Evolutionary conservation across 2,329 filamentous ascomycete genomes (phyloP), one percentile per base, ranked within the genome.

Genomic region (Paecilomyces sp.): DNA sequence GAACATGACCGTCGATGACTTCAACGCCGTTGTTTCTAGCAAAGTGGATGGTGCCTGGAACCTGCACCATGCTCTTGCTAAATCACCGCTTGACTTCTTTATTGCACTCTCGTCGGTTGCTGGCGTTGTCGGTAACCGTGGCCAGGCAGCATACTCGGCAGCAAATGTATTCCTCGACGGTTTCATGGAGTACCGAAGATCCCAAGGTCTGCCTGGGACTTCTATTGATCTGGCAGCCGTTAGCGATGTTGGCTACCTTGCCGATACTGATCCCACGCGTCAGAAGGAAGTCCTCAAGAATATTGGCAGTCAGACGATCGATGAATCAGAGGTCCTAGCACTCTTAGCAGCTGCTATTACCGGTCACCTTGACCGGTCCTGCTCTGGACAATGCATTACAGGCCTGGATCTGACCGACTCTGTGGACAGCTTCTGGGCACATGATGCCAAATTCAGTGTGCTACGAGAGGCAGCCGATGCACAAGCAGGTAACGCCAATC

Each of bases 1-100:
- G 13, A 66, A 70, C 13, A 65, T 63, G 13, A 66, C 58, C 24
- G 11, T 34, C 22, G 31, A 55, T 41, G 22, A 55, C 31, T 55
- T 12, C 52, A 31, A 22, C n/a, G 15, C 24, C n/a, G 36, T 60
- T 36, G 18, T 57, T 5, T 28, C 50, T 15, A 54, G 47, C 25
- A 33, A 57, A 15, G 57, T 57, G 24, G 50, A 34, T 4, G 33
- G 64, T 15, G 36, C 72, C 15, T 47, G 31, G n/a, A 65, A 34
- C 55, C 30, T 54, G 25, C 56, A 59, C 33, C 34, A 64, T 70
- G 51, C 51, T 25, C 51, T 53, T 15, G 11, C 24, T 30, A 8
- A 9, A 30, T 53, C 51, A 15, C 41, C n/a, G 8, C 24, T 65
- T 54, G 62, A 65, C 24, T 64, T 61, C 54, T 65, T 64, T 50